Conservation (phyloP, 106 monocot genomes). For the Dendrobium huoshanense region DNA sequence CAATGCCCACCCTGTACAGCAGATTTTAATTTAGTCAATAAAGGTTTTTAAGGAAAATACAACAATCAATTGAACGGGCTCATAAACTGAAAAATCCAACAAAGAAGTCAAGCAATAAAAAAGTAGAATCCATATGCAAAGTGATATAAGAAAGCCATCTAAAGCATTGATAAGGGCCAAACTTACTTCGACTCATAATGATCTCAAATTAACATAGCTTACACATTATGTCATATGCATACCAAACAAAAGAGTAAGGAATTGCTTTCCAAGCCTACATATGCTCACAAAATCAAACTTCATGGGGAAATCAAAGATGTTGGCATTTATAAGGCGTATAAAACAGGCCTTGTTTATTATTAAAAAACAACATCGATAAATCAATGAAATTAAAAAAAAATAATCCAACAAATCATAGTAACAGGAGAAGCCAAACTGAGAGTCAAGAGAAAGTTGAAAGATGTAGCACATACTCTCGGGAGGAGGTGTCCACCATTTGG, state of each 20-base stretch:
- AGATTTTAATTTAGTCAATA: background rate
- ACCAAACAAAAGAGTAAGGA: background rate
- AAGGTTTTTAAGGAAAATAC: background rate
- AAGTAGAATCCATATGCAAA: background rate
- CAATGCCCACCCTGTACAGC: background rate
- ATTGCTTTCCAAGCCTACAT: background rate
- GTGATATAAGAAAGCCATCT: background rate
- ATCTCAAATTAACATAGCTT: background rate
- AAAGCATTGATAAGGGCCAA: background rate
- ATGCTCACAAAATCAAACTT: background rate
- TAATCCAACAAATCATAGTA: no score
- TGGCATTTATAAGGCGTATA: background rate
- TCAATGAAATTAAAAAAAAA: no score
- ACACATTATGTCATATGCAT: background rate
- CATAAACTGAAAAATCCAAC: background rate
- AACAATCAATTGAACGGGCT: background rate
- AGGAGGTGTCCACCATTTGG: constrained; percentile 81
- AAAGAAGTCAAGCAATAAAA: background rate
- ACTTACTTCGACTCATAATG: background rate
- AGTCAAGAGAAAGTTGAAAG: no score
- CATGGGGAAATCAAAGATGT: background rate
- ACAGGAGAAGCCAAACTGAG: no score
- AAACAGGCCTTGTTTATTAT: no score
- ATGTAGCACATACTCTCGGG: constrained; percentile 41
- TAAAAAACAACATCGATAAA: no score